Percentiles rank a stretch among this genome's conserved stretches.
phyloP scores from a whole-genome alignment of 768 basidiomycete genomes.

The Boletus huronensis region DNA sequence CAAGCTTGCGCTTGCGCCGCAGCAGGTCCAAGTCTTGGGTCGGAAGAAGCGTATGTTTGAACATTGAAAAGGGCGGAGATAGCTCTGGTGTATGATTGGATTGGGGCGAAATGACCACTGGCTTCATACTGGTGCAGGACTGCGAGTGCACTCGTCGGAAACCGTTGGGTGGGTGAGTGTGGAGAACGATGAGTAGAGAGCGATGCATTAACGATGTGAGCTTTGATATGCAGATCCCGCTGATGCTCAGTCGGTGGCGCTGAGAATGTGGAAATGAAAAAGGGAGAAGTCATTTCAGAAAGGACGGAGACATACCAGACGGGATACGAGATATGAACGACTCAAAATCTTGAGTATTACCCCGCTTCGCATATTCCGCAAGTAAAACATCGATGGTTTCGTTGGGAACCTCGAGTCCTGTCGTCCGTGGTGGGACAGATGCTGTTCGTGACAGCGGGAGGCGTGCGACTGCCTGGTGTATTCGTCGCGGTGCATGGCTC shows the following conservation, averaged over 20 bases:
- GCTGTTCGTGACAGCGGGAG: neutral
- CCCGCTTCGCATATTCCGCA: constrained; percentile 43
- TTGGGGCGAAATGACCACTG: constrained; percentile 58
- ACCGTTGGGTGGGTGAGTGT: constrained; percentile 27
- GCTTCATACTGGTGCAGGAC: constrained; percentile 73
- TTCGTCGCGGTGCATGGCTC: constrained; percentile 6
- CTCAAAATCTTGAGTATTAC: constrained; percentile 47
- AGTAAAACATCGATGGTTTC: constrained; percentile 47
- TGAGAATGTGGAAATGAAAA: constrained; percentile 15
- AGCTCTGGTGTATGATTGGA: constrained; percentile 68
- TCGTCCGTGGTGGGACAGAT: neutral
- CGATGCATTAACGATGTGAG: constrained; percentile 41
- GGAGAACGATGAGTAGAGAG: constrained; percentile 20
- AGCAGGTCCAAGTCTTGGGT: constrained; percentile 32
- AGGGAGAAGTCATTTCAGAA: neutral
- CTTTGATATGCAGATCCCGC: constrained; percentile 69
- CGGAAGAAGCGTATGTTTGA: constrained; percentile 30
- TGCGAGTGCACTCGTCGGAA: constrained; percentile 61
- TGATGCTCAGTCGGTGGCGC: constrained; percentile 49
- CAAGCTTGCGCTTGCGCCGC: constrained; percentile 75
- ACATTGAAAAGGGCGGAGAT: constrained; percentile 57
- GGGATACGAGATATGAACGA: constrained; percentile 40
- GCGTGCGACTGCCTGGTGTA: constrained; percentile 20
- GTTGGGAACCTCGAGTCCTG: constrained; percentile 19
- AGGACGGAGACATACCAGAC: constrained; percentile 35